These are phyloP conservation scores for Vicia villosa DNA, from an alignment of 306 rosid species.

Conservation along the genomic window DNA sequence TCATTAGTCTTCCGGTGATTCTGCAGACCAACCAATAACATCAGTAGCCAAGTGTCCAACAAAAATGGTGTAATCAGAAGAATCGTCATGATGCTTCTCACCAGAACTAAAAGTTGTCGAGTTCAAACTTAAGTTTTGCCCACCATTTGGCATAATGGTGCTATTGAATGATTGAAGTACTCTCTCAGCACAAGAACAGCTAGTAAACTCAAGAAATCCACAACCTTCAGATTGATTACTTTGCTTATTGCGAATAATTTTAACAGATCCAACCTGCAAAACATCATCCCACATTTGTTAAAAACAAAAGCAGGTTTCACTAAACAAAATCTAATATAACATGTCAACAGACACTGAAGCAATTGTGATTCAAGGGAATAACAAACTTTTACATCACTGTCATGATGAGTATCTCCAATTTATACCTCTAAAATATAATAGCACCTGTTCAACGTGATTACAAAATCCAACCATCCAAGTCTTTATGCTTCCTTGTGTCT, in stretches of 20 bases:
- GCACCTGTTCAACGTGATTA: too few species aligned
- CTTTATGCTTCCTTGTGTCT: too few species aligned
- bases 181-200: constrained; percentile 77
- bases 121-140: constrained; percentile 81
- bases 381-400: too few species aligned
- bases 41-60: constrained; percentile 94
- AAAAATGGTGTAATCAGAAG: constrained; percentile 82
- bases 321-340: too few species aligned
- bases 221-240: constrained; percentile 83
- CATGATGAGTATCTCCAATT: too few species aligned
- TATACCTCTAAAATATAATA: too few species aligned
- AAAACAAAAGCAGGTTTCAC: too few species aligned
- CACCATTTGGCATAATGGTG: constrained; percentile 83
- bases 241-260: constrained; percentile 85
- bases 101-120: constrained; percentile 92
- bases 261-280: constrained; percentile 61
- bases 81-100: constrained; percentile 80
- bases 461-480: too few species aligned
- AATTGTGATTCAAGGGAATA: too few species aligned
- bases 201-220: constrained; percentile 81
- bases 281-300: too few species aligned
- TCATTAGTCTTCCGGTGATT: too few species aligned
- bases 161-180: constrained; percentile 75
- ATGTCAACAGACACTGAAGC: too few species aligned
- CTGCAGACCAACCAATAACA: constrained; percentile 84